Evolutionary conservation across 257 asterid species (phyloP).

Genomic region (Solanum arcanum): DNA sequence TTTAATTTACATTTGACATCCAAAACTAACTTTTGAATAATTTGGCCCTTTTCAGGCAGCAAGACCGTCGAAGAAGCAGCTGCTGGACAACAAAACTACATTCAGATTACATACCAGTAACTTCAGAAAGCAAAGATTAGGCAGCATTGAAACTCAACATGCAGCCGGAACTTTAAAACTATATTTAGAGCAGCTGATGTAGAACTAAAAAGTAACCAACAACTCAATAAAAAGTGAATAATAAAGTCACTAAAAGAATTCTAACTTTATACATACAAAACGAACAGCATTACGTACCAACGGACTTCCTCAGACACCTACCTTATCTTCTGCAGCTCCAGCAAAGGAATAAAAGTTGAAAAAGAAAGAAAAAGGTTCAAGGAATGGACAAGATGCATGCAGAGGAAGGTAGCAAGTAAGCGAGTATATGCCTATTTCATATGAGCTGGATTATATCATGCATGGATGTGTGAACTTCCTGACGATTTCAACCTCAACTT

Average conservation of each 20-base stretch:
- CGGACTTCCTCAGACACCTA: not conserved
- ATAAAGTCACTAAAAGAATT: not conserved
- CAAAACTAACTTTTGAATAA: not conserved
- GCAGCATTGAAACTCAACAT: not conserved
- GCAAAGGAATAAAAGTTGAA: not conserved
- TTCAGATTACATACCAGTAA: not conserved
- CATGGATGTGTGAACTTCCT: not conserved
- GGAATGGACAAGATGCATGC: not conserved
- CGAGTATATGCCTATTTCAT: not conserved
- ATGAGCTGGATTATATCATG: not conserved
- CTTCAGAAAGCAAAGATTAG: not conserved
- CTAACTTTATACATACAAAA: not conserved
- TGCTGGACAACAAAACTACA: not conserved
- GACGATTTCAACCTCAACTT: not conserved
- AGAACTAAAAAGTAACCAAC: not conserved
- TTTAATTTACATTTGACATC: not conserved
- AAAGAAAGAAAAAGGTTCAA: not conserved
- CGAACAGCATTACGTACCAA: not conserved
- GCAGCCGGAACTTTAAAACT: not conserved
- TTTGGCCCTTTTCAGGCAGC: not conserved
- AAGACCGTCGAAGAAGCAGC: not conserved
- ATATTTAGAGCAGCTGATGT: not conserved
- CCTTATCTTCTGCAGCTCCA: not conserved
- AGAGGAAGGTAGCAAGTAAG: not conserved
- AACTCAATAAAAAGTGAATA: not conserved